These are phyloP conservation scores for Isatis tinctoria DNA, from an alignment of 345 rosid species.

Conservation along the genomic window DNA sequence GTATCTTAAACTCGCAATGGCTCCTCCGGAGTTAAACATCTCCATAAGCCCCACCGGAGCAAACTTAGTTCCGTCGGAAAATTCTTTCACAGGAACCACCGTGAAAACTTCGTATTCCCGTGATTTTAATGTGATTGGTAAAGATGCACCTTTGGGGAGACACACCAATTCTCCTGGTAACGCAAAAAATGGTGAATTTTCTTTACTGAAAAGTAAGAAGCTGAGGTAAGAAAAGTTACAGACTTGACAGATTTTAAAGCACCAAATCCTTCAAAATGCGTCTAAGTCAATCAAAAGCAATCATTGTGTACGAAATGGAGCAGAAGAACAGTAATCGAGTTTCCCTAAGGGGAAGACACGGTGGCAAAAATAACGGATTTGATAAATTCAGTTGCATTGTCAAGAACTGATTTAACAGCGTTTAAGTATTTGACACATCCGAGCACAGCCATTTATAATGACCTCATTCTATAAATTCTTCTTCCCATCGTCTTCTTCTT, in stretches of 20 bases:
- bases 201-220: background rate
- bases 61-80: background rate
- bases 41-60: background rate
- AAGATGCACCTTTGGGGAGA: background rate
- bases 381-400: too few species aligned
- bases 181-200: background rate
- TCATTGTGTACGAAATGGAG: background rate
- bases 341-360: constrained; percentile 1
- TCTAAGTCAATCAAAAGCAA: background rate
- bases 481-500: too few species aligned
- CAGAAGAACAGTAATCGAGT: background rate
- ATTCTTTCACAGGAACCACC: background rate
- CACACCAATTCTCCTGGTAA: background rate
- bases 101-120: background rate
- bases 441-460: too few species aligned
- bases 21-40: background rate
- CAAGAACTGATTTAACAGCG: too few species aligned
- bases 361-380: too few species aligned
- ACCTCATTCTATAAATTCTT: too few species aligned
- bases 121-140: background rate
- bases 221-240: background rate
- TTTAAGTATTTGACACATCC: too few species aligned
- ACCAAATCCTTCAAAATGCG: background rate
- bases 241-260: background rate
- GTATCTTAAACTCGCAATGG: background rate